phyloP scores from a whole-genome alignment of 805 yeast genomes.

The Komagataella mondaviorum region DNA sequence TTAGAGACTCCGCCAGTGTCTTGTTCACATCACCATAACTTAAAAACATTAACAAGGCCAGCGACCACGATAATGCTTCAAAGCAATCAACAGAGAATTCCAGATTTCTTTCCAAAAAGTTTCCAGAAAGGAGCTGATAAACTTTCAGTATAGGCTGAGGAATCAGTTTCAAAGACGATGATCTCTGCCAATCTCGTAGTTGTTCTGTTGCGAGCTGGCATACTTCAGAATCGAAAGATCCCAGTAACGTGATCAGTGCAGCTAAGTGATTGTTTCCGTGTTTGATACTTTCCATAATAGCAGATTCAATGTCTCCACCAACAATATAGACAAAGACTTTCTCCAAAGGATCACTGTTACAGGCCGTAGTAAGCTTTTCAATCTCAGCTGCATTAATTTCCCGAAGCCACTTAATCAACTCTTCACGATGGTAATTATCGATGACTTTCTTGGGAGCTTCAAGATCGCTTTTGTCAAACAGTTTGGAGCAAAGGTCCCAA shows the following conservation, averaged over 20 bases:
- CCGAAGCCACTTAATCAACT: slow-evolving; percentile 46
- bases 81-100: slow-evolving; percentile 18
- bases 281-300: slow-evolving; percentile 47
- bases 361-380: slow-evolving; percentile 11
- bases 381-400: slow-evolving; percentile 24
- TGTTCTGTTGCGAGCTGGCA: slow-evolving; percentile 44
- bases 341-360: slow-evolving; percentile 29
- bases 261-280: slow-evolving; percentile 60
- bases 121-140: slow-evolving; percentile 52
- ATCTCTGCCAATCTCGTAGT: slow-evolving; percentile 48
- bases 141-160: slow-evolving; percentile 44
- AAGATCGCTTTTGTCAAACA: slow-evolving; percentile 33
- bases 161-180: slow-evolving; percentile 25
- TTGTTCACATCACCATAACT: slow-evolving; percentile 44
- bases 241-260: slow-evolving; percentile 52
- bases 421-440: slow-evolving; percentile 22
- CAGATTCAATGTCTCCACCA: slow-evolving; percentile 45
- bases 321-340: slow-evolving; percentile 34
- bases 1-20: slow-evolving; percentile 18
- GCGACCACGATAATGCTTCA: slow-evolving; percentile 49
- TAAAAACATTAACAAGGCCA: slow-evolving; percentile 43
- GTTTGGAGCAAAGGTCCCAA: slow-evolving; percentile 47
- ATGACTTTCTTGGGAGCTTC: background rate
- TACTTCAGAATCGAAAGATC: slow-evolving; percentile 53
- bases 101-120: slow-evolving; percentile 15